Evolutionary conservation across 2,329 filamentous ascomycete species (phyloP), one percentile per base, ranked within the genome.

Genomic region (Colletotrichum gigasporum): DNA sequence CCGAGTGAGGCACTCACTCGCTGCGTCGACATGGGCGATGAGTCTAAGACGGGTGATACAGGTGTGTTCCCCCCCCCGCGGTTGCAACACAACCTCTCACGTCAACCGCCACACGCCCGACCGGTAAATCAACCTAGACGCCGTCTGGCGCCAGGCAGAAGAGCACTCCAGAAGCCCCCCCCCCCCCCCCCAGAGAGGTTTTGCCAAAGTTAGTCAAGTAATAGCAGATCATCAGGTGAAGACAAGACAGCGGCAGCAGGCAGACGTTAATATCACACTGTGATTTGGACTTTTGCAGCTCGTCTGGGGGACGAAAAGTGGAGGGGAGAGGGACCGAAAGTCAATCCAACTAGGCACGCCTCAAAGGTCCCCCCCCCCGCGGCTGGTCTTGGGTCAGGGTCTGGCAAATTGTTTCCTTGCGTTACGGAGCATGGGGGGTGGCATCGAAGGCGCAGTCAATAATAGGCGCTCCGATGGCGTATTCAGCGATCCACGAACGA

Each of bases 401-500:
- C 18, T 48, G 22, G n/a, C n/a, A n/a, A n/a, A 24, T 44, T n/a
- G 39, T 26, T 41, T 55, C 57, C 30, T n/a, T 59, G 60, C 26
- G 58, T 16, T 22, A 30, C 47, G 41, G 26, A 12, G 26, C 47
- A 59, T 52, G 47, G 58, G 30, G 41, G n/a, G 48, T 41, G n/a
- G 28, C 32, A 28, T 8, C 10, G 42, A 41, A 24, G 39, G 42
- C 41, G 22, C 39, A 42, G 42, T 56, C 48, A 64, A 50, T 61
- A 45, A 61, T 55, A 54, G 62, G 41, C 48, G 50, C 56, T 20
- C 28, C 20, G 26, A 26, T 22, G 56, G 48, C 44, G 35, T 24
- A 18, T 55, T 30, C 37, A 34, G 53, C 53, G 22, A 22, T 20
- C 20, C 42, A 20, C 9, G 16, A 9, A 50, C 34, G 30, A 39